A percentile compares a stretch with the other conserved stretches of the same genome.
phyloP scores from a whole-genome alignment of 805 yeast genomes.

The Komagataella populi region DNA sequence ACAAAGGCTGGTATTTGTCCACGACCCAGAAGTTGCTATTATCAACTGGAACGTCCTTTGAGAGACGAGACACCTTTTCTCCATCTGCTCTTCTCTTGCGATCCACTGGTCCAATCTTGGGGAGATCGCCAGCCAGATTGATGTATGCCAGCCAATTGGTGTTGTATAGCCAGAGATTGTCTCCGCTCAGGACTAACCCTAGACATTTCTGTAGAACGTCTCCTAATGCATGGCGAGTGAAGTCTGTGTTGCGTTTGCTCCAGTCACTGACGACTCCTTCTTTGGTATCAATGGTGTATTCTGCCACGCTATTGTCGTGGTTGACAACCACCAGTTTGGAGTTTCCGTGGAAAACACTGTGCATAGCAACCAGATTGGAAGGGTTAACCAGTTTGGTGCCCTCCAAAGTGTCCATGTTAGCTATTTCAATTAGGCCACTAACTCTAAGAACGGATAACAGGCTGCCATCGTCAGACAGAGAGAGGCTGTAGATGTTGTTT shows the following conservation, averaged over 20 bases:
- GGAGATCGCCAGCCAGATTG: constrained; percentile 47
- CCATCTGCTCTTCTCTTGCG: neutral
- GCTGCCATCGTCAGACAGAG: constrained; percentile 30
- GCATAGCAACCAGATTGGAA: constrained; percentile 39
- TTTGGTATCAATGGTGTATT: constrained; percentile 32
- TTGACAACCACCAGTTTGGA: constrained; percentile 50
- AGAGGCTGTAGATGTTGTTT: constrained; percentile 37
- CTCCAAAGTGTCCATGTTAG: constrained; percentile 16
- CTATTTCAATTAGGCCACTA: constrained; percentile 48
- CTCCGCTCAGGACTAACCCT: constrained; percentile 41
- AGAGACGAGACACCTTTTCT: neutral
- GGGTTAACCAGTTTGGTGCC: constrained; percentile 40
- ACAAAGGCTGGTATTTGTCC: constrained; percentile 58
- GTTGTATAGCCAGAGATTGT: constrained; percentile 75
- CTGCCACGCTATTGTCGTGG: constrained; percentile 63
- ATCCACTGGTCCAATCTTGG: constrained; percentile 20
- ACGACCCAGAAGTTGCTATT: constrained; percentile 53
- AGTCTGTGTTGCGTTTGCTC: constrained; percentile 68
- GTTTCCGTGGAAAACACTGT: constrained; percentile 37
- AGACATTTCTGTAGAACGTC: constrained; percentile 51
- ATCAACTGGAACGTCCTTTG: constrained; percentile 11
- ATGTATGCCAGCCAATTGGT: constrained; percentile 68
- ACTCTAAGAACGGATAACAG: neutral
- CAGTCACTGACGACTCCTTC: constrained; percentile 43
- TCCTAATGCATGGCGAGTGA: constrained; percentile 52